These are phyloP conservation scores for Globisporangium mamillatum DNA, from an alignment of 352 stramenopile genomes.

Conservation along the genomic window DNA sequence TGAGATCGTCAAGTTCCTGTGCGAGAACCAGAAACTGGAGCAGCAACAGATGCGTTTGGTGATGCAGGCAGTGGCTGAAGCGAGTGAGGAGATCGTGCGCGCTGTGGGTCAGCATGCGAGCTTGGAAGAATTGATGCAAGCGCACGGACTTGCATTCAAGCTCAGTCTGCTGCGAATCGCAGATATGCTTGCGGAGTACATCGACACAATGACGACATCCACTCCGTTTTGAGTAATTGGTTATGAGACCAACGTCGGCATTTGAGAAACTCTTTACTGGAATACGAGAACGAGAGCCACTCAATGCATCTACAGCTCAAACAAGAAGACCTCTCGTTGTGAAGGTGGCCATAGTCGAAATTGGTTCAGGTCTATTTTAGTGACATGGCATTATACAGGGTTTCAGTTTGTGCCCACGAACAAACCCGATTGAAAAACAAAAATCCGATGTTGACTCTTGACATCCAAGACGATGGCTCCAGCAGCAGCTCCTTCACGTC, in stretches of 20 bases:
- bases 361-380: background rate
- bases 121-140: background rate
- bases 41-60: background rate
- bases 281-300: too few relatives aligned
- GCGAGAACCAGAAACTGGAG: background rate
- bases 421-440: background rate
- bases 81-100: background rate
- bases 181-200: background rate
- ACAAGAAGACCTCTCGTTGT: too few relatives aligned
- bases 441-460: constrained; percentile 26
- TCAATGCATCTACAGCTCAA: too few relatives aligned
- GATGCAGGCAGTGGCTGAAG: background rate
- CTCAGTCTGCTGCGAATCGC: background rate
- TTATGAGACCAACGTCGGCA: background rate
- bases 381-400: background rate
- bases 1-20: background rate
- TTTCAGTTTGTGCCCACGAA: background rate
- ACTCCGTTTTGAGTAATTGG: background rate
- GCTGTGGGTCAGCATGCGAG: background rate
- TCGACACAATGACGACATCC: background rate
- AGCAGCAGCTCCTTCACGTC: constrained; percentile 26
- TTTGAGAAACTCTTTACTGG: too few relatives aligned
- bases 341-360: background rate
- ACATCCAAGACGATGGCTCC: constrained; percentile 10
- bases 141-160: background rate